These are phyloP conservation scores for Arthrinium phaeospermum DNA, from an alignment of 2,329 filamentous ascomycete genomes.

Conservation along the genomic window DNA sequence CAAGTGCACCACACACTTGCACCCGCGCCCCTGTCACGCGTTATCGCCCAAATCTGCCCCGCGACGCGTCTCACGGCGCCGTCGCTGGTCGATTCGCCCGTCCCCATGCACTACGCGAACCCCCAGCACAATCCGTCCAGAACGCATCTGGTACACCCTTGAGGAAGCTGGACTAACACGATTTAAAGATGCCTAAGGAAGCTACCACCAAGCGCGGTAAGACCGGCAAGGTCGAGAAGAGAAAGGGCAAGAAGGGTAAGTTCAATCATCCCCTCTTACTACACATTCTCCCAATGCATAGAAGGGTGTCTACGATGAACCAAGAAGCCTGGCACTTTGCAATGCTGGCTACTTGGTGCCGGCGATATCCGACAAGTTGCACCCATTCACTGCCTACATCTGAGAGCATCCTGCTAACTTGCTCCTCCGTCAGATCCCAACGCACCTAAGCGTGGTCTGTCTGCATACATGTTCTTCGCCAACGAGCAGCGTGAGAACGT, in stretches of 20 bases:
- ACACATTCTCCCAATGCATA: neutral
- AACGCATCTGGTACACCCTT: slow-evolving; percentile 6
- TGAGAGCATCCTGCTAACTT: neutral
- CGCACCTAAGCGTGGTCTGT: slow-evolving; percentile 98
- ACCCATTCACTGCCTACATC: neutral
- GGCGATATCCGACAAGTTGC: neutral
- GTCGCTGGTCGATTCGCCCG: slow-evolving; percentile 23
- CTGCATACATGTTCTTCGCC: slow-evolving; percentile 99
- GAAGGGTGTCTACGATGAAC: too few species aligned
- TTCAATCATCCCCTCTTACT: slow-evolving; percentile 23
- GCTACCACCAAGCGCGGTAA: slow-evolving; percentile 53
- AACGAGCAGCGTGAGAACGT: slow-evolving; percentile 99
- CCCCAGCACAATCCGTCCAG: slow-evolving; percentile 2
- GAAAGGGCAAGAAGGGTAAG: slow-evolving; percentile 65
- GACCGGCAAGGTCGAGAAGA: slow-evolving; percentile 59
- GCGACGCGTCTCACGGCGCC: slow-evolving; percentile 12
- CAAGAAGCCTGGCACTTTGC: too few species aligned
- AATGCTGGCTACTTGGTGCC: too few species aligned
- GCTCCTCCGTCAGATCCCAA: slow-evolving; percentile 75
- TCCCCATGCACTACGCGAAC: neutral
- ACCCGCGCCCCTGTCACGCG: slow-evolving; percentile 24
- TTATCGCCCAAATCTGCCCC: slow-evolving; percentile 20
- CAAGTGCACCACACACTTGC: slow-evolving; percentile 28
- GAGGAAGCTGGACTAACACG: slow-evolving; percentile 34
- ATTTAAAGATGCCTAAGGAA: slow-evolving; percentile 65